Evolutionary conservation across 805 yeast species (phyloP).

Genomic region (Ogataea dorogensis): DNA sequence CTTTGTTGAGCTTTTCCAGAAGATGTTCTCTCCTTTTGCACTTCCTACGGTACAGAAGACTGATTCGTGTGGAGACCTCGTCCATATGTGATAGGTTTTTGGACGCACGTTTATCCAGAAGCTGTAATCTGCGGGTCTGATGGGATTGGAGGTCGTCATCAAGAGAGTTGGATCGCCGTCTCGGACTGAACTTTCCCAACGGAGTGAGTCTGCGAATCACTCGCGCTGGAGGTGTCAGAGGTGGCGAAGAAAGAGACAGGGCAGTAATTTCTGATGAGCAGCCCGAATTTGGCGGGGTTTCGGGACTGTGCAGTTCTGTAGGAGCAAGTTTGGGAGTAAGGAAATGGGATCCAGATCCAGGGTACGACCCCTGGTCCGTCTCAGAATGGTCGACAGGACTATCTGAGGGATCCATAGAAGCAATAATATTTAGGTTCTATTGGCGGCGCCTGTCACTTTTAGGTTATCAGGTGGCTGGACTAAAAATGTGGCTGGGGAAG

Average conservation of each 20-base stretch:
- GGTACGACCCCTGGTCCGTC: neutral
- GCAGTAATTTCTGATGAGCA: conserved; percentile 13
- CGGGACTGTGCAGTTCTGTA: conserved; percentile 7
- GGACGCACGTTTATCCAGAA: conserved; percentile 12
- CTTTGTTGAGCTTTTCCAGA: conserved; percentile 16
- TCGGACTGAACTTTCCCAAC: conserved; percentile 23
- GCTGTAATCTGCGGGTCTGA: conserved; percentile 17
- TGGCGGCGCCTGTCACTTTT: conserved; percentile 11
- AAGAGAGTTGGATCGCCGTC: conserved; percentile 14
- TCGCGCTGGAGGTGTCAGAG: conserved; percentile 27
- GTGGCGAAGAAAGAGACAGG: conserved; percentile 19
- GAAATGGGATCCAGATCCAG: conserved; percentile 6
- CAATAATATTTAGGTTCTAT: conserved; percentile 6
- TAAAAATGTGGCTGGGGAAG: conserved; percentile 6
- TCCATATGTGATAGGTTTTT: conserved; percentile 14
- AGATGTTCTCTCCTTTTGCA: conserved; percentile 11
- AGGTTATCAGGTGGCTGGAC: conserved; percentile 13
- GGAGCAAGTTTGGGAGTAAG: conserved; percentile 16
- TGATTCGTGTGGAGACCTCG: conserved; percentile 9
- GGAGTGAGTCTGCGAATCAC: conserved; percentile 26
- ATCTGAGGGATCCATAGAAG: conserved; percentile 10
- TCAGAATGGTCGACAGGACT: conserved; percentile 4
- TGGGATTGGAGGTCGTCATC: conserved; percentile 21
- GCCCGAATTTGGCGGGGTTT: conserved; percentile 12
- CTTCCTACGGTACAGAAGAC: conserved; percentile 7